Conservation (phyloP, 228 moss, liverwort and hornwort genomes). For the Sphagnum magellanicum region DNA sequence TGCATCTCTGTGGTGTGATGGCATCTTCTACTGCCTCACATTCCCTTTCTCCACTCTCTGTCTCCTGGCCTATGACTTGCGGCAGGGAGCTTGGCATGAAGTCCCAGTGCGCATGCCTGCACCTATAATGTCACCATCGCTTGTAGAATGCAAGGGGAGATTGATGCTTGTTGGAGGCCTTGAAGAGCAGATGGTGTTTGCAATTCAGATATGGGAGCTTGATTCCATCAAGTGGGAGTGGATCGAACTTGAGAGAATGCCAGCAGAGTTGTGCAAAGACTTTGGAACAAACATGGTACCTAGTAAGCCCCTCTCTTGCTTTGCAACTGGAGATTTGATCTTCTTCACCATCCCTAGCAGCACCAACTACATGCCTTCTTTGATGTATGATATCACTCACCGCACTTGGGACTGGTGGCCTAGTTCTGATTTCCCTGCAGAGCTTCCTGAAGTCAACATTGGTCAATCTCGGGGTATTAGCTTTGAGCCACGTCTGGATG, state of each 20-base stretch:
- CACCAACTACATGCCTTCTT: slow-evolving; percentile 17
- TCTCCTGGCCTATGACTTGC: slow-evolving; percentile 49
- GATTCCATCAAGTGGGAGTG: slow-evolving; percentile 28
- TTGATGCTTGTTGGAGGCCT: slow-evolving; percentile 50
- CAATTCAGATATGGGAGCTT: slow-evolving; percentile 64
- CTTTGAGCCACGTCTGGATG: slow-evolving; percentile 43
- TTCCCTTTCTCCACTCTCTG: slow-evolving; percentile 44
- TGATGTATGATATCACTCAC: slow-evolving; percentile 13
- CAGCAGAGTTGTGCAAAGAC: slow-evolving; percentile 20
- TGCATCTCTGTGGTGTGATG: slow-evolving; percentile 42
- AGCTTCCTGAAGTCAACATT: slow-evolving; percentile 28
- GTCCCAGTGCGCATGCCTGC: slow-evolving; percentile 56
- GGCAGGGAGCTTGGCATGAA: slow-evolving; percentile 40
- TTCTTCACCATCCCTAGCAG: slow-evolving; percentile 28
- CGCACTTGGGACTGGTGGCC: slow-evolving; percentile 43
- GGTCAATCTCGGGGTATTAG: slow-evolving; percentile 28
- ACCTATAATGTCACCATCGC: slow-evolving; percentile 48
- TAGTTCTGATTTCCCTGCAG: slow-evolving; percentile 14
- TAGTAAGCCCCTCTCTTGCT: slow-evolving; percentile 30
- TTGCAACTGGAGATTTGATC: slow-evolving; percentile 20
- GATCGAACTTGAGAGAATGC: slow-evolving; percentile 61
- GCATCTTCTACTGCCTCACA: slow-evolving; percentile 66
- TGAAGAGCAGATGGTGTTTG: slow-evolving; percentile 29
- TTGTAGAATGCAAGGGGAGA: slow-evolving; percentile 38
- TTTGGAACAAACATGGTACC: slow-evolving; percentile 30